Base-by-base conservation (phyloP, 176 grass and related monocot genomes). In the Bothriochloa decipiens region DNA sequence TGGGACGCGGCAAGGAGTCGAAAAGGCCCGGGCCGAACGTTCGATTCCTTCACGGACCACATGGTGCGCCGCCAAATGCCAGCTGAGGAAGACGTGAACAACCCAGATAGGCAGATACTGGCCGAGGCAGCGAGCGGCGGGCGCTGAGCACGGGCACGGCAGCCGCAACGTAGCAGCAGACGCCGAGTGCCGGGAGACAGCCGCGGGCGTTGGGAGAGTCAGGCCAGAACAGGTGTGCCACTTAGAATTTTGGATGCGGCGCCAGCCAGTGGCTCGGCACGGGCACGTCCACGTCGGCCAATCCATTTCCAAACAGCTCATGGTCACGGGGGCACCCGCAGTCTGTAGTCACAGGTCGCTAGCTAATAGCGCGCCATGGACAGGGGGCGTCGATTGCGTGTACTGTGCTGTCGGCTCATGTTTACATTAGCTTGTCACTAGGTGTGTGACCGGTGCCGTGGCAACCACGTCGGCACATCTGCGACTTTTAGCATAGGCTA, bases 1-100 rank as follows among this genome's bases (percentile, higher is more conserved):
- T 22, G n/a, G 40, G n/a, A 74, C 71, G 42, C 70, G 39, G 39
- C 35, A 22, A 35, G 16, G 11, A 23, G 25, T 25, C 71, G 8
- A 47, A 74, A 32, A 29, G 25, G 47, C 43, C 43, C 45, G 3
- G 43, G 71, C 23, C 15, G 46, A 74, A 74, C 27, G 72, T 75
- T 53, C 72, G 27, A 35, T 53, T 53, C 46, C 7, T 49, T 46
- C 70, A 27, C 70, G 70, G 70, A 46, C 42, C 70, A 46, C 70
- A 43, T 39, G 66, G 26, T 33, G 60, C 26, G 63, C 27, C 27
- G 63, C 27, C 63, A 32, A 32, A 66, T 66, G 64, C 64, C 64
- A 33, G 64, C 63, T 15, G 25, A 1, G 12, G 61, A 28, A 14
- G 61, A 64, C n/a, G 22, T 7, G 47, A 50, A 50, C 46, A 49